These are phyloP conservation scores for Tolypocladium sp. DNA, from an alignment of 2,329 filamentous ascomycete species.

Conservation along the genomic window DNA sequence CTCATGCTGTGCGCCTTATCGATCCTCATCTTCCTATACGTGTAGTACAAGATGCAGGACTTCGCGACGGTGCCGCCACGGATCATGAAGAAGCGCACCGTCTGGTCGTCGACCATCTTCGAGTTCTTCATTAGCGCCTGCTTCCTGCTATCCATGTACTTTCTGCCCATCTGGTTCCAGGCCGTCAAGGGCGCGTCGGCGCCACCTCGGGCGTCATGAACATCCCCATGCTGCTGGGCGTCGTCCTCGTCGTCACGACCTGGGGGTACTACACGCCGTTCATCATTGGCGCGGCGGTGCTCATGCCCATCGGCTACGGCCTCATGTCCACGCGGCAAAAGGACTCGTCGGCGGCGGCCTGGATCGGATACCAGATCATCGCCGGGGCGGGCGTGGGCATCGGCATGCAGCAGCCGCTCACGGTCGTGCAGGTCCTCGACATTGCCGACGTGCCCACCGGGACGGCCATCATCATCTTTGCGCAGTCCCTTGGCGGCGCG, in stretches of 20 bases:
- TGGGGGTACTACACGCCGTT: constrained; percentile 36
- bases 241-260: constrained; percentile 24
- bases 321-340: constrained; percentile 31
- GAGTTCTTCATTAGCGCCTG: constrained; percentile 28
- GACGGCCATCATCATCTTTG: too few relatives aligned
- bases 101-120: constrained; percentile 25
- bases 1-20: constrained; percentile 22
- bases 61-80: constrained; percentile 33
- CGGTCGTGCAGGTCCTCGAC: constrained; percentile 28
- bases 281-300: constrained; percentile 26
- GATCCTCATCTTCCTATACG: constrained; percentile 22
- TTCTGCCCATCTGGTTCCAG: constrained; percentile 37
- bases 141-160: constrained; percentile 24
- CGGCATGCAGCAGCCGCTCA: constrained; percentile 27
- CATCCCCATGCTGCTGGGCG: constrained; percentile 27
- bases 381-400: constrained; percentile 29
- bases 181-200: constrained; percentile 31
- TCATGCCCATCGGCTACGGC: constrained; percentile 27
- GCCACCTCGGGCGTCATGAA: constrained; percentile 30
- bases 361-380: constrained; percentile 35
- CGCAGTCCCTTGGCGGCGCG: too few relatives aligned
- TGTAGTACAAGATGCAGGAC: constrained; percentile 29
- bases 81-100: constrained; percentile 28
- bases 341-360: constrained; percentile 22
- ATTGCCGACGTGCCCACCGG: constrained; percentile 30